Base-by-base conservation (phyloP, 1,284 basidiomycete genomes). In the Macrocystidia cucumis region DNA sequence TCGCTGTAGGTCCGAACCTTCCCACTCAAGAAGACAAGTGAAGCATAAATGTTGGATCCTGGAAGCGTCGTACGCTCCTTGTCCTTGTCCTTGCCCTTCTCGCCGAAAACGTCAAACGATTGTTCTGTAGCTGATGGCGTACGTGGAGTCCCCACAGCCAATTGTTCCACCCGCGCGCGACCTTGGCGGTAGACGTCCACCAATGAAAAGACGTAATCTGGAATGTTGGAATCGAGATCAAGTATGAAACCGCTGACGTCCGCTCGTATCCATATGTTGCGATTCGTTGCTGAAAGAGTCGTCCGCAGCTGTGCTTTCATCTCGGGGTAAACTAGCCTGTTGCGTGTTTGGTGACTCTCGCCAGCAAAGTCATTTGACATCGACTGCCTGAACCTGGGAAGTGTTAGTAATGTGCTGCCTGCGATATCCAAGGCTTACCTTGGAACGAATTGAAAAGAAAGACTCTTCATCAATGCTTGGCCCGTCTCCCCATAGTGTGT, bases 171-270 rank as follows among this genome's bases (percentile, higher is more conserved):
- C 3, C 86, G 72, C 39, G 82, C 79, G 57, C 82, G 84, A 12
- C 91, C 91, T 50, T 76, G 74, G 32, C 74, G 74, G 58, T 92
- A 95, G 18, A 95, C 86, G 44, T 91, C 87, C 24, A 90, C 68
- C 9, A 95, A 61, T 17, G 85, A 79, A 54, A 84, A 89, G 4
- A 91, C 62, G 45, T 80, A 85, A 43, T 81, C 78, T 2, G 87
- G 77, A 35, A 95, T 82, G 17, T 74, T 73, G 0, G 91, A 83
- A 47, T 92, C 88, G 11, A 96, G 65, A 43, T 91, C 82, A 22
- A 95, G 65, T 35, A 89, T 71, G 56, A 95, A 93, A 17, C 91
- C 91, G 44, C 78, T 88, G 40, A 95, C 86, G 32, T 73, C 73
- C 3, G 86, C 87, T 34, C 69, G 67, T 31, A 90, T 67, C 53